A percentile compares a stretch with the other conserved stretches of the same genome.
These are phyloP conservation scores for Suillus placidus DNA, from an alignment of 768 basidiomycete genomes.

Conservation along the genomic window DNA sequence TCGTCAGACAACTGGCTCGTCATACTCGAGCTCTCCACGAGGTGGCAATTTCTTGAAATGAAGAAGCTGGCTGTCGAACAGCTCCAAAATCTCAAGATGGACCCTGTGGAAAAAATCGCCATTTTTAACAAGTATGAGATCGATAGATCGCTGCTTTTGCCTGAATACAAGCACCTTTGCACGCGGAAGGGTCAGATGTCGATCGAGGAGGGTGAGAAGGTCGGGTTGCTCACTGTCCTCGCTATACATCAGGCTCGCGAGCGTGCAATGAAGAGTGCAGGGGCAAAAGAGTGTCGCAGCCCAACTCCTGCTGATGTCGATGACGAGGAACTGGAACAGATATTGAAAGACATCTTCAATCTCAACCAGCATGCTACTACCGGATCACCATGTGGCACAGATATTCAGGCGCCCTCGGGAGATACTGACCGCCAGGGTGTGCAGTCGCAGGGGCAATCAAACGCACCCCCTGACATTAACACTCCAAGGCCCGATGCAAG, in stretches of 20 bases:
- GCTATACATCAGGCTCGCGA: constrained; percentile 60
- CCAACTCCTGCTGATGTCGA: constrained; percentile 29
- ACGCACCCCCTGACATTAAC: not conserved
- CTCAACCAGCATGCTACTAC: constrained; percentile 8
- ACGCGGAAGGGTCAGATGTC: constrained; percentile 53
- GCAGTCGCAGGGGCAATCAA: not conserved
- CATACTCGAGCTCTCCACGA: constrained; percentile 54
- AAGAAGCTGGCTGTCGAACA: constrained; percentile 55
- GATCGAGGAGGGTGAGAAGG: constrained; percentile 52
- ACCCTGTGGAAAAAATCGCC: constrained; percentile 54
- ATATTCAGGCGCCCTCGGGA: not conserved
- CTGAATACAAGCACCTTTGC: constrained; percentile 54
- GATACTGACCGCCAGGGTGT: not conserved
- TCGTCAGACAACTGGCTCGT: constrained; percentile 52
- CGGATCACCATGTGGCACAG: not conserved
- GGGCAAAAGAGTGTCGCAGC: constrained; percentile 24
- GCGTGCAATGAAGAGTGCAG: constrained; percentile 37
- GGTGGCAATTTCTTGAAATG: constrained; percentile 59
- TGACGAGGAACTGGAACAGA: constrained; percentile 28
- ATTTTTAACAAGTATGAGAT: constrained; percentile 59
- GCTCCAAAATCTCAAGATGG: constrained; percentile 49
- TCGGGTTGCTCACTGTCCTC: constrained; percentile 59
- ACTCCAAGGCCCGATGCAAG: too few relatives aligned
- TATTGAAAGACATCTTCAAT: constrained; percentile 38
- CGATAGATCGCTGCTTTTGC: constrained; percentile 50